phyloP scores from a whole-genome alignment of 2,329 filamentous ascomycete genomes.

The Cordyceps javanica region DNA sequence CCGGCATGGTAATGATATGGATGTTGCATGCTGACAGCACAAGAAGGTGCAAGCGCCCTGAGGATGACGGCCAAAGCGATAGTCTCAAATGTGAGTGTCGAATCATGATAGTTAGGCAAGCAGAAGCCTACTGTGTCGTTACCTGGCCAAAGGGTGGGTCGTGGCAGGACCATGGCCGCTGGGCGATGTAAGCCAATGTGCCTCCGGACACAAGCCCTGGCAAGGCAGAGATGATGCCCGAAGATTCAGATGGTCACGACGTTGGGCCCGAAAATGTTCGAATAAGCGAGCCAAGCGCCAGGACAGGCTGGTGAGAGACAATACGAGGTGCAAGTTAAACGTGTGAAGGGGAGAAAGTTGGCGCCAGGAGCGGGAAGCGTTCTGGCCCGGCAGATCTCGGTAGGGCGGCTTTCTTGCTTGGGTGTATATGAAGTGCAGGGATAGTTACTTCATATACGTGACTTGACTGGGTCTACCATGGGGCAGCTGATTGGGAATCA shows the following conservation, averaged over 20 bases:
- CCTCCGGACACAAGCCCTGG: too few relatives aligned
- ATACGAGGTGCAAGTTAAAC: neutral
- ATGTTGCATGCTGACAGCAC: too few relatives aligned
- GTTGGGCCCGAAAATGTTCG: neutral
- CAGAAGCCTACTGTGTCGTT: neutral
- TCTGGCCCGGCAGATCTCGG: neutral
- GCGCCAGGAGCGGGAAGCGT: neutral
- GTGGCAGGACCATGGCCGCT: neutral
- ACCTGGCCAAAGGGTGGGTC: neutral
- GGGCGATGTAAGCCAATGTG: too few relatives aligned
- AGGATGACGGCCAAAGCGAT: neutral
- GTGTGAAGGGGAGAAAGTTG: neutral
- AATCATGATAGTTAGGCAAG: neutral
- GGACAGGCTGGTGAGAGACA: neutral
- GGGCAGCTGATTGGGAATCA: too few relatives aligned
- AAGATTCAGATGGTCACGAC: neutral
- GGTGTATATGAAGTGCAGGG: too few relatives aligned
- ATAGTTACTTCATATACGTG: too few relatives aligned
- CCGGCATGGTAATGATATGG: conserved; percentile 23
- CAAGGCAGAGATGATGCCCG: neutral
- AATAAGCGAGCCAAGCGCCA: neutral
- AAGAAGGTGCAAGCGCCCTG: neutral
- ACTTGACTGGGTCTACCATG: too few relatives aligned
- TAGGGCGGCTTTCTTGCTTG: too few relatives aligned
- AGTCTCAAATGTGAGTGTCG: conserved; percentile 5